These are phyloP conservation scores for Nakazawaea laoshanensis DNA, from an alignment of 805 yeast genomes.

Conservation along the genomic window DNA sequence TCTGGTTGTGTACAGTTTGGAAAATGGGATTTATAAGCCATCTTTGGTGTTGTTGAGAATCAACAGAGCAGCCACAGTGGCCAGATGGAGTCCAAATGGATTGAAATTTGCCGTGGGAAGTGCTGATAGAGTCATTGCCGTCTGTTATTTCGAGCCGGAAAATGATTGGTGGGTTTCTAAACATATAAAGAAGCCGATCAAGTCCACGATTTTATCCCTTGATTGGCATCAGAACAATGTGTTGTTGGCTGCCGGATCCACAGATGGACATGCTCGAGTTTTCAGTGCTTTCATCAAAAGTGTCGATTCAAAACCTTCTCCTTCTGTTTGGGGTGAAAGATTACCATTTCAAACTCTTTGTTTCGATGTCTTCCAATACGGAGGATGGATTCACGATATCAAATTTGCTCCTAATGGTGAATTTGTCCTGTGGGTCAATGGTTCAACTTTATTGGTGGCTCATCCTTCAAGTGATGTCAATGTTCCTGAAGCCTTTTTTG, in stretches of 20 bases:
- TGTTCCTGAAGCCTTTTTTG: slow-evolving; percentile 50
- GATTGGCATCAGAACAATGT: slow-evolving; percentile 95
- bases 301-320: slow-evolving; percentile 72
- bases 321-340: slow-evolving; percentile 88
- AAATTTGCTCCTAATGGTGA: slow-evolving; percentile 73
- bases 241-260: slow-evolving; percentile 80
- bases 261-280: slow-evolving; percentile 88
- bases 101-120: slow-evolving; percentile 95
- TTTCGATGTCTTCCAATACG: slow-evolving; percentile 66
- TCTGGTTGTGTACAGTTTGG: slow-evolving; percentile 84
- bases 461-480: slow-evolving; percentile 51
- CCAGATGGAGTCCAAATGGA: slow-evolving; percentile 95
- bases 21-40: slow-evolving; percentile 60
- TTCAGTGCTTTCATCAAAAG: slow-evolving; percentile 87
- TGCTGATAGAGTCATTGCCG: slow-evolving; percentile 88
- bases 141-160: slow-evolving; percentile 91
- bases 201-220: slow-evolving; percentile 73
- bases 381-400: slow-evolving; percentile 91
- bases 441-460: slow-evolving; percentile 72
- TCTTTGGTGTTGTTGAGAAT: slow-evolving; percentile 88
- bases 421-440: slow-evolving; percentile 73
- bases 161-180: slow-evolving; percentile 99
- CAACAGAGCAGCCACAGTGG: slow-evolving; percentile 91
- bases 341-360: slow-evolving; percentile 89
- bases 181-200: slow-evolving; percentile 92